These are phyloP conservation scores for Onygenales sp. DNA, from an alignment of 2,329 filamentous ascomycete species.

Conservation along the genomic window DNA sequence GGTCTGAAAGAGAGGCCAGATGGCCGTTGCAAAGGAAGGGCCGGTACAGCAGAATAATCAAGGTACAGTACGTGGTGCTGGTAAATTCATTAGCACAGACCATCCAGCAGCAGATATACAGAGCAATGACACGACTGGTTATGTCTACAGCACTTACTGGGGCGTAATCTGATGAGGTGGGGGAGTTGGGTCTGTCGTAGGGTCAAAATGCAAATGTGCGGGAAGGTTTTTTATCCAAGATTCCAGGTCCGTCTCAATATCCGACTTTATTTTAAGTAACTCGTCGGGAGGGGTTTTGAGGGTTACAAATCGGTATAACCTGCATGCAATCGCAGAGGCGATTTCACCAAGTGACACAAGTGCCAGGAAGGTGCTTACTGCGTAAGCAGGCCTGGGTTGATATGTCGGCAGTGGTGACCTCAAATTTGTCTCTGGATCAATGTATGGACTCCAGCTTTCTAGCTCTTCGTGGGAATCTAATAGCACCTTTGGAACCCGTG, in stretches of 20 bases:
- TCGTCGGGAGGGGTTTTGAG: neutral
- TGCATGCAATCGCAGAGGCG: neutral
- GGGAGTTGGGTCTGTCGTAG: neutral
- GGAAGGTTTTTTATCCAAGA: neutral
- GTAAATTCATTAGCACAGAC: neutral
- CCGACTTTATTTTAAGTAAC: neutral
- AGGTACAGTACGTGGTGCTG: neutral
- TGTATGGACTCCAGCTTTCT: conserved; percentile 37
- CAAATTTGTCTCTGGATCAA: conserved; percentile 22
- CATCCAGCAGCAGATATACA: too few species aligned
- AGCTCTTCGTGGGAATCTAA: conserved; percentile 36
- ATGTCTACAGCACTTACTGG: neutral
- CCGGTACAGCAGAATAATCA: neutral
- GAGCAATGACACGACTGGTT: neutral
- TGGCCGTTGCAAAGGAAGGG: neutral
- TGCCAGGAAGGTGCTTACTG: neutral
- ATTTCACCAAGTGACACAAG: neutral
- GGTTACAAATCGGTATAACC: neutral
- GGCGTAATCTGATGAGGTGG: neutral
- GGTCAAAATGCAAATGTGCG: neutral
- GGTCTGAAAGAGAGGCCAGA: neutral
- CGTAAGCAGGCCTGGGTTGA: neutral
- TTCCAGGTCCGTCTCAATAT: neutral
- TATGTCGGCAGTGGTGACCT: conserved; percentile 18
- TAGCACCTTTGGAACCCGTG: conserved; percentile 19